phyloP scores from a whole-genome alignment of 352 stramenopile genomes.

The Aphanomyces stellatus region DNA sequence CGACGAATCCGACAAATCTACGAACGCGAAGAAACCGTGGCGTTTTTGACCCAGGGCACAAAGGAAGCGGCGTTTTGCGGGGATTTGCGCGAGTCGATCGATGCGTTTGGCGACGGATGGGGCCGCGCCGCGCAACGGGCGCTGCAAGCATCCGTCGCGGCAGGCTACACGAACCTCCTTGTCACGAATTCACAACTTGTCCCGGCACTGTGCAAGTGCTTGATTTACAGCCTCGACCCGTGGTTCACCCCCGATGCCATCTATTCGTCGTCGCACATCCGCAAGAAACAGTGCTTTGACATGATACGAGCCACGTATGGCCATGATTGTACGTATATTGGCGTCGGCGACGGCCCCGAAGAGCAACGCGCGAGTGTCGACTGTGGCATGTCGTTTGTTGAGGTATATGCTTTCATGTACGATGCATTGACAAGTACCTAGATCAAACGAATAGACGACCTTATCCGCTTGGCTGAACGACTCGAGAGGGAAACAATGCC shows the following conservation, averaged over 20 bases:
- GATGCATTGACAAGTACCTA: slow-evolving; percentile 30
- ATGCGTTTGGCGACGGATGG: slow-evolving; percentile 64
- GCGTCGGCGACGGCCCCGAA: slow-evolving; percentile 65
- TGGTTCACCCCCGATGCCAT: slow-evolving; percentile 69
- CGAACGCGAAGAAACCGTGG: slow-evolving; percentile 45
- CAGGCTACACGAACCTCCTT: slow-evolving; percentile 39
- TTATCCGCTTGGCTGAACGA: background rate
- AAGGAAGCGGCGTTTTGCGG: slow-evolving; percentile 58
- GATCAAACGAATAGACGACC: slow-evolving; percentile 9
- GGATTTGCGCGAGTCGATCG: slow-evolving; percentile 61
- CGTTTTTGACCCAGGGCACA: slow-evolving; percentile 51
- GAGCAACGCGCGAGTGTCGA: slow-evolving; percentile 64
- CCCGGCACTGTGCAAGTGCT: slow-evolving; percentile 71
- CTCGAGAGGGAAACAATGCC: background rate
- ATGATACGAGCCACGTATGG: slow-evolving; percentile 54
- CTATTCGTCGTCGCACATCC: slow-evolving; percentile 69
- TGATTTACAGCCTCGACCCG: slow-evolving; percentile 69
- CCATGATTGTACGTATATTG: slow-evolving; percentile 48
- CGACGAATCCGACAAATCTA: slow-evolving; percentile 69
- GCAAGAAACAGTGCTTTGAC: slow-evolving; percentile 73
- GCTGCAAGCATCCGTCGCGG: slow-evolving; percentile 37
- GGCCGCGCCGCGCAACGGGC: slow-evolving; percentile 49
- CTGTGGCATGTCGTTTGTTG: slow-evolving; percentile 64
- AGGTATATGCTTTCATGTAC: slow-evolving; percentile 29
- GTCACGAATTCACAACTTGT: slow-evolving; percentile 78